A percentile compares a stretch with the other conserved stretches of the same genome.
phyloP scores from a whole-genome alignment of 1,284 basidiomycete species.

The Phellopilus nigrolimitatus region DNA sequence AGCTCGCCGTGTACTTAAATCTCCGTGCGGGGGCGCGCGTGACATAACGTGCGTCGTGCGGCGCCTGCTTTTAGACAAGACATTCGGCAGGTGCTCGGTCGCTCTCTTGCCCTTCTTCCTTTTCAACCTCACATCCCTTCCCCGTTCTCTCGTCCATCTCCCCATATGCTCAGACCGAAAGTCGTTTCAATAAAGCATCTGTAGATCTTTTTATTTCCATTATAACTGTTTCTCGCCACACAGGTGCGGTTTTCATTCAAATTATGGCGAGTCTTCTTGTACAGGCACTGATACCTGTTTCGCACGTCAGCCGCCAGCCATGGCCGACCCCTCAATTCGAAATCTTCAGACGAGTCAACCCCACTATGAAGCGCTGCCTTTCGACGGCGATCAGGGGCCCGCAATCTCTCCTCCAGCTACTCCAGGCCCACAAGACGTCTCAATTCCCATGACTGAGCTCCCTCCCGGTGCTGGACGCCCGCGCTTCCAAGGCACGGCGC shows the following conservation, averaged over 20 bases:
- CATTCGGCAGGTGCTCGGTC: neutral
- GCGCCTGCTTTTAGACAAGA: neutral
- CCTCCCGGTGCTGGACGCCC: slow-evolving; percentile 17
- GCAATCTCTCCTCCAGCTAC: slow-evolving; percentile 11
- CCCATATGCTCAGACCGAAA: slow-evolving; percentile 4
- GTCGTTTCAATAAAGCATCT: neutral
- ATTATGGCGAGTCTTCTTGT: too few species aligned
- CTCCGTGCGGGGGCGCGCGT: too few species aligned
- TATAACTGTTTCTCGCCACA: too few species aligned
- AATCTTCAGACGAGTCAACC: slow-evolving; percentile 10
- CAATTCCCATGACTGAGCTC: slow-evolving; percentile 18
- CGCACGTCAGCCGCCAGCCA: neutral
- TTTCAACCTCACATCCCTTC: neutral
- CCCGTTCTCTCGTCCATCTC: neutral
- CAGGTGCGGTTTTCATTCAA: neutral
- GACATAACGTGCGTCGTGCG: neutral
- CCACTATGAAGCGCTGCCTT: slow-evolving; percentile 11
- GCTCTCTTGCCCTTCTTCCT: neutral
- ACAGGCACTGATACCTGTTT: neutral
- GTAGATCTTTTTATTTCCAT: neutral
- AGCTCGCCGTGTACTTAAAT: too few species aligned
- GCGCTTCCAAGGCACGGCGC: slow-evolving; percentile 18
- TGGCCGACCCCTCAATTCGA: slow-evolving; percentile 10
- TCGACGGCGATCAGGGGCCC: slow-evolving; percentile 1
- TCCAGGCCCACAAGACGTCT: neutral